A percentile compares a stretch with the other conserved stretches of the same genome.
phyloP scores from a whole-genome alignment of 257 asterid genomes.

The Echium plantagineum region DNA sequence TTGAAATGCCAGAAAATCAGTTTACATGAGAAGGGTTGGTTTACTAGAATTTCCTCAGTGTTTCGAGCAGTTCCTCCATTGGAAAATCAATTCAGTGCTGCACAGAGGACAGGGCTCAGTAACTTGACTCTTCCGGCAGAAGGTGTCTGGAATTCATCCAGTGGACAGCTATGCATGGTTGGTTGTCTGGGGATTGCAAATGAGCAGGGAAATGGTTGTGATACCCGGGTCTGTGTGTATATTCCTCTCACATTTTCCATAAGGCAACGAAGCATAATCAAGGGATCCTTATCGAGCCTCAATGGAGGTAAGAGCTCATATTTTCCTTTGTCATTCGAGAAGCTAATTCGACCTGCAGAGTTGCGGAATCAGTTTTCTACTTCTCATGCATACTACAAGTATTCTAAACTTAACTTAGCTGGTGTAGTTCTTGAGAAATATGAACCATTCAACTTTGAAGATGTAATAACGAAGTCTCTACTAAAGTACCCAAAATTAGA shows the following conservation, averaged over 20 bases:
- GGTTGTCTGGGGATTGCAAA: slow-evolving; percentile 42
- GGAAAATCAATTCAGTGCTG: slow-evolving; percentile 51
- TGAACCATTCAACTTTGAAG: slow-evolving; percentile 52
- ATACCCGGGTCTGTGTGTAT: slow-evolving; percentile 53
- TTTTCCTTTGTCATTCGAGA: slow-evolving; percentile 59
- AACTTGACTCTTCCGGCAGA: slow-evolving; percentile 72
- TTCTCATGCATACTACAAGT: slow-evolving; percentile 51
- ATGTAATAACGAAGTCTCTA: slow-evolving; percentile 52
- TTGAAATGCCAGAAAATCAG: slow-evolving; percentile 42
- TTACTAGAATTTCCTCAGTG: slow-evolving; percentile 46
- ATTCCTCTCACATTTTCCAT: slow-evolving; percentile 67
- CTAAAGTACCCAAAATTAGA: slow-evolving; percentile 64
- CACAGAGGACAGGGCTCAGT: slow-evolving; percentile 61
- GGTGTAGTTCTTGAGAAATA: slow-evolving; percentile 48
- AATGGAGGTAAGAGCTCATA: slow-evolving; percentile 19
- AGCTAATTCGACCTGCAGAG: slow-evolving; percentile 46
- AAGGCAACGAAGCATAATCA: slow-evolving; percentile 52
- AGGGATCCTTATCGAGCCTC: slow-evolving; percentile 52
- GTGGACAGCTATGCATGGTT: slow-evolving; percentile 88
- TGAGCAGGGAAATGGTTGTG: slow-evolving; percentile 29
- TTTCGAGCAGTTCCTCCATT: slow-evolving; percentile 67
- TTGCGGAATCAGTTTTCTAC: slow-evolving; percentile 49
- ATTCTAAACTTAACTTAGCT: slow-evolving; percentile 55
- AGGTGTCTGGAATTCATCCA: slow-evolving; percentile 76
- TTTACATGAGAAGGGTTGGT: slow-evolving; percentile 19